Evolutionary conservation across 2,329 filamentous ascomycete genomes (phyloP).

Genomic region (Colletotrichum cordylinicola): DNA sequence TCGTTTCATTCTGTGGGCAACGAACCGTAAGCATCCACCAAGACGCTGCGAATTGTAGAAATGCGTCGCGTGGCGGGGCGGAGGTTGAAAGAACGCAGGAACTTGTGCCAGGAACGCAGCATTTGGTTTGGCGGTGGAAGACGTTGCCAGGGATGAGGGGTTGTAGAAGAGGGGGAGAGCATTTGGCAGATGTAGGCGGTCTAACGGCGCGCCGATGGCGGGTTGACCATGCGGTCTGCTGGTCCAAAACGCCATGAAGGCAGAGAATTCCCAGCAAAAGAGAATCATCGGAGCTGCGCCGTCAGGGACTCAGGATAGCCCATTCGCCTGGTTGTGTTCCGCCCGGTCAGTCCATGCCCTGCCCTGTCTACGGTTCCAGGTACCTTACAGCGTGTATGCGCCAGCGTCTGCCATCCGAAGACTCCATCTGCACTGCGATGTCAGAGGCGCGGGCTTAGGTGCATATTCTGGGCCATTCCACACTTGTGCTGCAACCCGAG

Average conservation of each 20-base stretch:
- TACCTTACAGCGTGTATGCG: conserved; percentile 16
- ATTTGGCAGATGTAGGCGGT: background rate
- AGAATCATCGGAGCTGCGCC: background rate
- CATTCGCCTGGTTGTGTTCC: background rate
- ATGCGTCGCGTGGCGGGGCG: background rate
- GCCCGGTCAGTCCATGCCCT: background rate
- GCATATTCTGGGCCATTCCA: background rate
- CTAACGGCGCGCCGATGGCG: background rate
- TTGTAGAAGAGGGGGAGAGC: background rate
- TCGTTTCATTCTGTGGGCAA: background rate
- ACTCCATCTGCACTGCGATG: background rate
- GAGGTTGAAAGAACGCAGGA: background rate
- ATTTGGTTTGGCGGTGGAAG: background rate
- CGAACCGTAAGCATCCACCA: background rate
- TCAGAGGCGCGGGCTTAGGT: background rate
- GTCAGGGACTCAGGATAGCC: background rate
- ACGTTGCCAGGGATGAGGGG: background rate
- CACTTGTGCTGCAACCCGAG: background rate
- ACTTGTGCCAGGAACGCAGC: background rate
- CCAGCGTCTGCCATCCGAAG: conserved; percentile 11
- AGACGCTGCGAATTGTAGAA: background rate
- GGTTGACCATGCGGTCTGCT: background rate
- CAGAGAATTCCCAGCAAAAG: background rate
- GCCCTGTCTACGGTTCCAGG: background rate
- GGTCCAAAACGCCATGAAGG: background rate